A percentile compares a stretch with the other conserved stretches of the same genome.
These are phyloP conservation scores for Alternaria ventricosa DNA, from an alignment of 2,329 filamentous ascomycete species.

Conservation along the genomic window DNA sequence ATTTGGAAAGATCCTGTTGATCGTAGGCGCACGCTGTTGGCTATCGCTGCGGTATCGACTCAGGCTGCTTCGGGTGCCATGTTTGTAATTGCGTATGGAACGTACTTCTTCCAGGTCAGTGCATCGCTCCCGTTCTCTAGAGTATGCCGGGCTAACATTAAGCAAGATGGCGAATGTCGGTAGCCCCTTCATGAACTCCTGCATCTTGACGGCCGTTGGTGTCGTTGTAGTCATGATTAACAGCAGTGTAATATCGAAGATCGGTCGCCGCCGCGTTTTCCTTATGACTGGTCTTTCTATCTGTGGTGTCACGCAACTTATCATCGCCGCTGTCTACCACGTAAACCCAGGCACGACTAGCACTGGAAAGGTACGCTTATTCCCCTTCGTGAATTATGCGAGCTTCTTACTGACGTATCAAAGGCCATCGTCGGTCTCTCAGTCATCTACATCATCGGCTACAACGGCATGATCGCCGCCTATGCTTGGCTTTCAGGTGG, in stretches of 20 bases:
- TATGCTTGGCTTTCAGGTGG: constrained; percentile 66
- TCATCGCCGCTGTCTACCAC: constrained; percentile 62
- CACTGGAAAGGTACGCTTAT: constrained; percentile 49
- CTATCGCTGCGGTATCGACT: constrained; percentile 57
- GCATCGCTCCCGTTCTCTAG: rapidly evolving
- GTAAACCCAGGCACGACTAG: constrained; percentile 47
- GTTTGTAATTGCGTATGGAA: constrained; percentile 51
- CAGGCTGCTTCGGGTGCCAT: constrained; percentile 63
- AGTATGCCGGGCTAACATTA: not conserved
- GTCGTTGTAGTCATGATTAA: constrained; percentile 63
- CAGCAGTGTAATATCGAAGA: constrained; percentile 59
- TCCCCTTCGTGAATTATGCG: rapidly evolving
- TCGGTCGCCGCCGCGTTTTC: constrained; percentile 62
- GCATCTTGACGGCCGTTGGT: constrained; percentile 62
- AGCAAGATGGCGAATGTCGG: constrained; percentile 38
- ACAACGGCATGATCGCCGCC: constrained; percentile 62
- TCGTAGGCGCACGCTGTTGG: constrained; percentile 57
- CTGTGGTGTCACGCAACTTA: constrained; percentile 63
- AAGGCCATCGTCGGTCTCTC: constrained; percentile 60
- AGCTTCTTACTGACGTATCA: not conserved
- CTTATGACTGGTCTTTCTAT: constrained; percentile 59
- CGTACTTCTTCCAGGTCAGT: constrained; percentile 39
- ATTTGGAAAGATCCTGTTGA: constrained; percentile 61
- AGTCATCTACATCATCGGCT: constrained; percentile 61
- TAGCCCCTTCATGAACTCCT: constrained; percentile 62